These are phyloP conservation scores for Rhizopogon sp. DNA, from an alignment of 768 basidiomycete species.

Conservation along the genomic window DNA sequence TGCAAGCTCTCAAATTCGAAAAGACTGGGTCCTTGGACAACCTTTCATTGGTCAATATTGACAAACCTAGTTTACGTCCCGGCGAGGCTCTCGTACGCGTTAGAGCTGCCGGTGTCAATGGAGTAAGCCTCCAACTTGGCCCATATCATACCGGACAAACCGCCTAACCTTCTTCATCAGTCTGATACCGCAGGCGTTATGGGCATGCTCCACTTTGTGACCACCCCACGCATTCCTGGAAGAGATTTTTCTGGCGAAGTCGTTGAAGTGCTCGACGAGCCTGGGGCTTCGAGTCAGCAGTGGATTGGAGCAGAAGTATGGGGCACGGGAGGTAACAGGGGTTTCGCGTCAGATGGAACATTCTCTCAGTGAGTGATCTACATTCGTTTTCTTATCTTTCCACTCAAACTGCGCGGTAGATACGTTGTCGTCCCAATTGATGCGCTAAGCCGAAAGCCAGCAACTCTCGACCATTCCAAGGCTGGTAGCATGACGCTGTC, in stretches of 20 bases:
- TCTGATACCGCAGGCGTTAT: conserved; percentile 25
- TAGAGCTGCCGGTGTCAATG: conserved; percentile 29
- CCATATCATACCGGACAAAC: not conserved
- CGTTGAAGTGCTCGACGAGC: conserved; percentile 23
- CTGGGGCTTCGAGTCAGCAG: conserved; percentile 8
- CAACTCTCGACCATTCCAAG: conserved; percentile 15
- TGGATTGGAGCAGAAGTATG: conserved; percentile 29
- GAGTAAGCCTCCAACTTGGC: conserved; percentile 14
- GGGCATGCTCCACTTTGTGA: conserved; percentile 27
- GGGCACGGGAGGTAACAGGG: conserved; percentile 29
- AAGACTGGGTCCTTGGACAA: conserved; percentile 26
- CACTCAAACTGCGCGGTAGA: conserved; percentile 5
- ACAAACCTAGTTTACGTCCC: conserved; percentile 20
- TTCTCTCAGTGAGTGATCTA: conserved; percentile 27
- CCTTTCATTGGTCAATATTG: conserved; percentile 16
- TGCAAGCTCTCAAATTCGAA: conserved; percentile 29
- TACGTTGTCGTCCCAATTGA: conserved; percentile 24
- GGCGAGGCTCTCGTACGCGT: conserved; percentile 30
- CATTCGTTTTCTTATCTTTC: not conserved
- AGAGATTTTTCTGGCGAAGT: conserved; percentile 32
- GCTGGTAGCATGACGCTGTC: conserved; percentile 30
- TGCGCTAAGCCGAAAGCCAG: conserved; percentile 26
- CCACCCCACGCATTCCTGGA: conserved; percentile 25
- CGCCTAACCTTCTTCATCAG: conserved; percentile 8
- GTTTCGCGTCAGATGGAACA: conserved; percentile 27